Base-by-base conservation (phyloP, 306 rosid species). In the Carpinus fangiana region DNA sequence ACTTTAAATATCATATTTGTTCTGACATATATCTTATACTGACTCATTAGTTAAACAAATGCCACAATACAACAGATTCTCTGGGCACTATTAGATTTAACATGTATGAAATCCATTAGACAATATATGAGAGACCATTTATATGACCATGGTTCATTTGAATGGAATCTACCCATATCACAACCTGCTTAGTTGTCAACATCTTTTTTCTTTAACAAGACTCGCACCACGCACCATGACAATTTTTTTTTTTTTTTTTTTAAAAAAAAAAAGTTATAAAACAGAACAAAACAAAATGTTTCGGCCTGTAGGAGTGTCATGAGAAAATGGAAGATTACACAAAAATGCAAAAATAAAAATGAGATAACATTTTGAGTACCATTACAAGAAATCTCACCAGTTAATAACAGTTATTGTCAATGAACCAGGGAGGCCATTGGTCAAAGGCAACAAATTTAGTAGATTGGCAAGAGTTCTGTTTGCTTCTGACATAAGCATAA, bases 401-500 rank as follows among this genome's bases (percentile, higher is more conserved):
- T 90, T 91, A 61, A 95, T 89, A 85, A 93, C 83, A 70, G 93
- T 61, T 56, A 95, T 88, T 71, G 96, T 86, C 87, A 91, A 88
- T 80, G 93, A 75, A 84, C 99, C 97, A 72, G 90, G 96, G 48
- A 89, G 87, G 78, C 72, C 88, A 82, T 85, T 82, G 80, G 89
- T 79, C 36, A 90, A 75, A 82, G 79, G 94, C 89, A 91, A 85
- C 80, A 95, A 90, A 83, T 91, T 95, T 80, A 95, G 88, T 79
- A 95, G 87, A 80, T 89, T 80, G 77, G 85, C 90, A 81, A 95
- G 82, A 72, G 89, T 88, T 84, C 88, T 90, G 81, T 84, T 91
- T 78, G 96, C 94, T 81, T 95, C 99, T 54, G 96, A 90, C 94
- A 78, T 84, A 41, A 95, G 93, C 84, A 64, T 77, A 78, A 80